These are phyloP conservation scores for Mycena kentingensis DNA, from an alignment of 768 basidiomycete species.

Conservation along the genomic window DNA sequence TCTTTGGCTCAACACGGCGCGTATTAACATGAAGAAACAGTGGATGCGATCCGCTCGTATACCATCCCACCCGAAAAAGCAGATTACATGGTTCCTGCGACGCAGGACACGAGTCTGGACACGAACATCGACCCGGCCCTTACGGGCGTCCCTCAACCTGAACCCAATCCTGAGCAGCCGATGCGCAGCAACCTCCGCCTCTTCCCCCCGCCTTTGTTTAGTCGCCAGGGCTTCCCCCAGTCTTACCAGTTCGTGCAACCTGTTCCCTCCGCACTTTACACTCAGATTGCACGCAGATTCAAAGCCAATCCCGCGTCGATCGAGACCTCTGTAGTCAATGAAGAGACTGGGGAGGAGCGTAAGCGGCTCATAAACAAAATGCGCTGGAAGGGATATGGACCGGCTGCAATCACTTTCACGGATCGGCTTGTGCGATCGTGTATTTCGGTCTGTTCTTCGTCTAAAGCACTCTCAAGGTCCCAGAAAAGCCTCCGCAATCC, in stretches of 20 bases:
- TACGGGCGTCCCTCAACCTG: constrained; percentile 24
- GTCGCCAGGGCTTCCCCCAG: constrained; percentile 75
- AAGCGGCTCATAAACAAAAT: constrained; percentile 82
- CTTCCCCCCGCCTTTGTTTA: constrained; percentile 89
- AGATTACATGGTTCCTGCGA: constrained; percentile 50
- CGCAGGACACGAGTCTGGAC: constrained; percentile 26
- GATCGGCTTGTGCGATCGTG: constrained; percentile 51
- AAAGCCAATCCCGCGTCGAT: constrained; percentile 78
- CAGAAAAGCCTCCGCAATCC: constrained; percentile 60
- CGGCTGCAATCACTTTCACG: constrained; percentile 66
- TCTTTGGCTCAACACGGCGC: neutral
- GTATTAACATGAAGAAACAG: constrained; percentile 40
- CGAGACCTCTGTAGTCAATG: constrained; percentile 63
- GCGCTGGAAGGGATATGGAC: constrained; percentile 85
- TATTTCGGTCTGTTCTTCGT: neutral
- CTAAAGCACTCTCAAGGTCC: constrained; percentile 48
- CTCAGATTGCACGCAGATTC: constrained; percentile 49
- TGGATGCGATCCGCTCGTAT: constrained; percentile 73
- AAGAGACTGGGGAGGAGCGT: constrained; percentile 78
- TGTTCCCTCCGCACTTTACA: neutral
- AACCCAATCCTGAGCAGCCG: constrained; percentile 17
- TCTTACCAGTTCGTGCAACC: constrained; percentile 64
- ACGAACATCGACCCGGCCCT: constrained; percentile 58
- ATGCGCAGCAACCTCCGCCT: constrained; percentile 65
- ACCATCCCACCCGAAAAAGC: constrained; percentile 67